Conservation (phyloP, 2,329 filamentous ascomycete species). For the Trichophaea hybrida region DNA sequence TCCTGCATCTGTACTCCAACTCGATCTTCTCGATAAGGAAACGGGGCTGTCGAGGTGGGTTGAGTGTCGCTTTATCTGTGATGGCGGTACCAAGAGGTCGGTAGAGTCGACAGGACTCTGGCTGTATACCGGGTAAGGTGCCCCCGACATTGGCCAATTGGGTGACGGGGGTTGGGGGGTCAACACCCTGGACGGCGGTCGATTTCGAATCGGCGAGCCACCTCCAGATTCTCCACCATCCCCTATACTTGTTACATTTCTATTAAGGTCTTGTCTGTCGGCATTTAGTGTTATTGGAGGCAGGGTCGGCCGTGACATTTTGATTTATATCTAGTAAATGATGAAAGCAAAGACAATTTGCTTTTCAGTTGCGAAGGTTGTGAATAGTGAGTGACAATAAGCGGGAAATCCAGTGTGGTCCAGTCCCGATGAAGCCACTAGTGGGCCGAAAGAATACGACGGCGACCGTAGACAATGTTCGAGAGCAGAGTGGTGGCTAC, state of each 20-base stretch:
- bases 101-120: slow-evolving; percentile 33
- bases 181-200: not conserved
- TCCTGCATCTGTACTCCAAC: slow-evolving; percentile 47
- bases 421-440: too few relatives aligned
- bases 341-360: too few relatives aligned
- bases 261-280: slow-evolving; percentile 10
- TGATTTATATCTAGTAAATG: not conserved
- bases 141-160: not conserved
- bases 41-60: slow-evolving; percentile 34
- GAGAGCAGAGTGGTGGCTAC: too few relatives aligned
- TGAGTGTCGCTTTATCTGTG: slow-evolving; percentile 29
- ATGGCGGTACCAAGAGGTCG: slow-evolving; percentile 39
- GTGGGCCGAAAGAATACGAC: too few relatives aligned
- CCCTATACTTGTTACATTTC: not conserved
- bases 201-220: not conserved
- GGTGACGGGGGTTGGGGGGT: not conserved
- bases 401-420: too few relatives aligned
- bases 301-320: slow-evolving; percentile 23
- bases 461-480: too few relatives aligned
- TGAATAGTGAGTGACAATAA: too few relatives aligned
- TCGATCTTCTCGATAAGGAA: slow-evolving; percentile 46
- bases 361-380: too few relatives aligned
- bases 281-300: slow-evolving; percentile 24
- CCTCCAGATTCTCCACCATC: not conserved
- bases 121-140: slow-evolving; percentile 28